phyloP scores from a whole-genome alignment of 306 rosid genomes.

The Vigna reflexopilosa region DNA sequence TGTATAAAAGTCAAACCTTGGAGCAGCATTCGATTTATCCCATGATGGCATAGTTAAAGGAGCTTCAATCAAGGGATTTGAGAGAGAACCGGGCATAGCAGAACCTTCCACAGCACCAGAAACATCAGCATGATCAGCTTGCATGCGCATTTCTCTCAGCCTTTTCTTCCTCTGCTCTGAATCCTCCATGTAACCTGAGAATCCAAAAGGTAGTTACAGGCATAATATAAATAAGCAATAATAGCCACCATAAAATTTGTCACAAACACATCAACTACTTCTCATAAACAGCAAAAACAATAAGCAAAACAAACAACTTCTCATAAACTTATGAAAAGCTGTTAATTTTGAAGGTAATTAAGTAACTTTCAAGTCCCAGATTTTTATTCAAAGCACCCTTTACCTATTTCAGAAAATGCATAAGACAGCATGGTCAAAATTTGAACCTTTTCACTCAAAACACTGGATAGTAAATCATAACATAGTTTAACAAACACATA shows the following conservation, averaged over 20 bases:
- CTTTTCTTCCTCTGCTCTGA: conserved; percentile 84
- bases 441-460: neutral
- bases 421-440: neutral
- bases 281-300: neutral
- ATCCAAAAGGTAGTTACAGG: conserved; percentile 23
- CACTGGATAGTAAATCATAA: neutral
- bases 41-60: conserved; percentile 40
- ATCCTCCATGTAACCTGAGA: conserved; percentile 73
- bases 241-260: neutral
- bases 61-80: conserved; percentile 75
- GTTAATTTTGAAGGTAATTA: neutral
- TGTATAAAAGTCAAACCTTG: conserved; percentile 86
- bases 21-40: conserved; percentile 52
- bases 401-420: conserved; percentile 1
- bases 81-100: conserved; percentile 57
- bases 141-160: conserved; percentile 73
- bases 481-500: neutral
- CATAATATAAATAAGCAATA: neutral
- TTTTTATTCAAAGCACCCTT: neutral
- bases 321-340: neutral
- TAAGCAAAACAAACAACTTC: neutral
- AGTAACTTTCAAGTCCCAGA: neutral
- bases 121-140: conserved; percentile 65
- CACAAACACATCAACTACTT: neutral
- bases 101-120: conserved; percentile 43